Base-by-base conservation (phyloP, 2,329 filamentous ascomycete species). In the Cercospora sp. region DNA sequence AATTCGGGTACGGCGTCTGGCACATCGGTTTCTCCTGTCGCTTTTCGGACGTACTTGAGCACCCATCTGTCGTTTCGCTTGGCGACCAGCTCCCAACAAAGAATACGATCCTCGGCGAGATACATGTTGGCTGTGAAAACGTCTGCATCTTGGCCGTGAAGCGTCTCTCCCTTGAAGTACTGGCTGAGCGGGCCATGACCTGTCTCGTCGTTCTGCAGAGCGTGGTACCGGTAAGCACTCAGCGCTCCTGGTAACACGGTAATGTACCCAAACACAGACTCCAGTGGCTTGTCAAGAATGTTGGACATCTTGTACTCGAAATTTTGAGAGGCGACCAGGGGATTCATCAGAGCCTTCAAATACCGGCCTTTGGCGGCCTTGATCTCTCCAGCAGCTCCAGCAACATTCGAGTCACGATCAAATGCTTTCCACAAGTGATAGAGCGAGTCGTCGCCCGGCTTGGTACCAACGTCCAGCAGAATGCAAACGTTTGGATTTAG, bases 291-390 rank as follows among this genome's bases (percentile, higher is more conserved):
- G 79, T 99, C 95, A 28, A 99, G 85, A 75, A 99, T 99, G 75
- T 99, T 99, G 48, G 93, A 97, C 93, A 99, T 97, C 81, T 99
- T 99, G 84, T 99, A 99, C 83, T 99, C 95, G 73, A 99, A 99
- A 79, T 99, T 99, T 76, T 99, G 95, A 57, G 93, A 97, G 0
- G 95, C 95, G 16, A 99, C 94, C 5, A 99, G 85, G 0, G 95
- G 95, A 75, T 99, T 99, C 57, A 99, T 83, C 16, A 99, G 85
- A 70, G 94, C 93, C 5, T 89, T 83, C 77, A 93, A 94, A 26
- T 87, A 89, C 73, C 90, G 92, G 7, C 95, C 95, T 79, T 97
- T 97, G 82, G 97, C 97, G 0, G 95, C 95, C 78, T 94, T 97
- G 80, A 99, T 99, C 80, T 99, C 95, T 73, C 95, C 95, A 71